Percentiles rank a stretch among this genome's conserved stretches.
These are phyloP conservation scores for Vigna hirtella DNA, from an alignment of 306 rosid genomes.

Conservation along the genomic window DNA sequence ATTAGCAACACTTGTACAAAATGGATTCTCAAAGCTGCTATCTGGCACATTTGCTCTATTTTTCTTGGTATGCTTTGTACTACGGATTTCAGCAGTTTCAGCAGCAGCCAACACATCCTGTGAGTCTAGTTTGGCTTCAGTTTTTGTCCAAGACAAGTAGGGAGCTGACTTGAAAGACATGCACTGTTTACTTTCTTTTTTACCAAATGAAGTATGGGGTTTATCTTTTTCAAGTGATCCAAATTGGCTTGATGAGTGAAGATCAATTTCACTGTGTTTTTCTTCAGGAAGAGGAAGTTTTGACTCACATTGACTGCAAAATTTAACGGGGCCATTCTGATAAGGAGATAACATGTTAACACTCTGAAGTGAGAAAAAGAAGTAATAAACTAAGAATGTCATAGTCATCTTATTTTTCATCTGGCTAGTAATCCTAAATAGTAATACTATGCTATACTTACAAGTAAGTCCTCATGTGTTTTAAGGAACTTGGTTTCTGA, in stretches of 20 bases:
- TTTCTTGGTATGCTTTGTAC: constrained; percentile 56
- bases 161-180: constrained; percentile 69
- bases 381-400: constrained; percentile 5
- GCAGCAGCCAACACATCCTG: background rate
- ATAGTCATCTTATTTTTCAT: background rate
- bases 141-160: constrained; percentile 50
- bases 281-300: constrained; percentile 69
- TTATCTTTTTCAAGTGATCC: constrained; percentile 48
- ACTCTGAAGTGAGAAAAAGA: constrained; percentile 1
- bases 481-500: constrained; percentile 76
- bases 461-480: constrained; percentile 82
- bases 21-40: constrained; percentile 65
- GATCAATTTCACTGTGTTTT: constrained; percentile 61
- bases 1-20: constrained; percentile 47
- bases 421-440: background rate
- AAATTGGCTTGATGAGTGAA: constrained; percentile 48
- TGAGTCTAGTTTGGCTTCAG: constrained; percentile 36
- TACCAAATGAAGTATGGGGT: constrained; percentile 57
- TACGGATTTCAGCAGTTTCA: background rate
- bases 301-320: constrained; percentile 56
- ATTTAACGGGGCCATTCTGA: constrained; percentile 76
- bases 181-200: constrained; percentile 64
- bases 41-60: constrained; percentile 52
- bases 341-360: constrained; percentile 39
- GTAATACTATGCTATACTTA: constrained; percentile 42